These are phyloP conservation scores for Scenedesmus sp. DNA, from an alignment of 163 green algal species.

Conservation along the genomic window DNA sequence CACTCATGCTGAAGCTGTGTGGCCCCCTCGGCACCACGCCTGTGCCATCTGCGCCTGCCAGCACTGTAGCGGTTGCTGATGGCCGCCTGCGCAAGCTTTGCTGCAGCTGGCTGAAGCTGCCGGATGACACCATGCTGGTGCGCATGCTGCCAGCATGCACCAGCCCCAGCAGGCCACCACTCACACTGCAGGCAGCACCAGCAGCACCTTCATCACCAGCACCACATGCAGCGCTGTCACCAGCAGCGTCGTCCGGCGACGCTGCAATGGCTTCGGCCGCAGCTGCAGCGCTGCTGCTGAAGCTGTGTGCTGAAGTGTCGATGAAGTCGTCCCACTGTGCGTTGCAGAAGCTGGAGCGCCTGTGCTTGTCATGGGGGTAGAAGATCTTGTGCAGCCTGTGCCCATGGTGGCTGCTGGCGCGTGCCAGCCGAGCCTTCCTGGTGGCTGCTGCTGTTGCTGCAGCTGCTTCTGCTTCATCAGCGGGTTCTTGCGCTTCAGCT, in stretches of 20 bases:
- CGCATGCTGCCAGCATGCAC: background rate
- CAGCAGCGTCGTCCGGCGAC: background rate
- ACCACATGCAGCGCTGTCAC: background rate
- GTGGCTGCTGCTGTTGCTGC: background rate
- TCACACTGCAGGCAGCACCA: background rate
- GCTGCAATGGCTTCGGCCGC: background rate
- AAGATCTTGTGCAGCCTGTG: slow-evolving; percentile 26
- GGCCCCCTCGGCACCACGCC: background rate
- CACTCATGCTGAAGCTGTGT: background rate
- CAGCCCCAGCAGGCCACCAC: background rate
- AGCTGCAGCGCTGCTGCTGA: background rate
- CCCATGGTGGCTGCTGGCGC: slow-evolving; percentile 16
- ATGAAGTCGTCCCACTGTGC: slow-evolving; percentile 39
- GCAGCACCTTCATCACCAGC: background rate
- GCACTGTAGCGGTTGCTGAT: background rate
- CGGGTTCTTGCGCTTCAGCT: slow-evolving; percentile 4
- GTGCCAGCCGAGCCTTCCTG: background rate
- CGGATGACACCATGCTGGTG: background rate
- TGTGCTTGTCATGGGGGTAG: slow-evolving; percentile 25
- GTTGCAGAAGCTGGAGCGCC: slow-evolving; percentile 30
- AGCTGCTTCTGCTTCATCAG: slow-evolving; percentile 5
- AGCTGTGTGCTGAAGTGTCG: slow-evolving; percentile 13
- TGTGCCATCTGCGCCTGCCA: background rate
- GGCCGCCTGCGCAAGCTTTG: background rate
- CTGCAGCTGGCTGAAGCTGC: background rate